Percentiles rank a stretch among this genome's conserved stretches.
phyloP scores from a whole-genome alignment of 495 filamentous ascomycete genomes.

The Cercophora newfieldiana region DNA sequence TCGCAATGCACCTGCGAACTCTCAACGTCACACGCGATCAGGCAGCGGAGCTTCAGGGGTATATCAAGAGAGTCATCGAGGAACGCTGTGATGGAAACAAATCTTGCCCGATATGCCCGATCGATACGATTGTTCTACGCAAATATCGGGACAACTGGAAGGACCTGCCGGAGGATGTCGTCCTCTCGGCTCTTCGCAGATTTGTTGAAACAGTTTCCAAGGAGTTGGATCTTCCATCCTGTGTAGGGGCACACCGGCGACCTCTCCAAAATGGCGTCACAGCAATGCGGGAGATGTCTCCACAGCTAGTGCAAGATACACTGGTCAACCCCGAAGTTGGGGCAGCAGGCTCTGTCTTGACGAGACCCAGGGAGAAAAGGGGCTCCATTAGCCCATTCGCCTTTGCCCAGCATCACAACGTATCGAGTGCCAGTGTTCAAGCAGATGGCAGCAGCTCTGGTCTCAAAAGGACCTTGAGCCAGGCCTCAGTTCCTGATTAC shows the following conservation, averaged over 20 bases:
- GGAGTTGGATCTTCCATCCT: not conserved
- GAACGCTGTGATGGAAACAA: constrained; percentile 4
- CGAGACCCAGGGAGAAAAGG: no score
- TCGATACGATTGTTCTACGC: constrained; percentile 8
- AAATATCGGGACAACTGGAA: constrained; percentile 4
- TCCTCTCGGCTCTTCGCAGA: not conserved
- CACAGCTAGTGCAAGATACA: no score
- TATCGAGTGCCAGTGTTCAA: no score
- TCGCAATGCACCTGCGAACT: not conserved
- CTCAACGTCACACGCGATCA: constrained; percentile 20
- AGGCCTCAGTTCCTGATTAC: no score
- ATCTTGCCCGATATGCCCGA: not conserved
- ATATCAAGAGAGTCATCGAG: constrained; percentile 23
- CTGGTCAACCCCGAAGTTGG: no score
- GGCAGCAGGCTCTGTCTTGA: no score
- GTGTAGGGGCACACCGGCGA: not conserved
- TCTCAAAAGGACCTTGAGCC: no score
- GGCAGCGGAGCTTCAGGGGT: constrained; percentile 23
- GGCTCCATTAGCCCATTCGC: no score
- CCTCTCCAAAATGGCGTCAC: not conserved
- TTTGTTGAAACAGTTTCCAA: constrained; percentile 12
- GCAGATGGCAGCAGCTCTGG: no score
- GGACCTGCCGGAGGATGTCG: not conserved
- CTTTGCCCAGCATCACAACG: no score
- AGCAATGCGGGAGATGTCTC: no score